Percentiles rank a stretch among this genome's conserved stretches.
Conservation (phyloP, 345 rosid genomes). For the Pistacia vera region DNA sequence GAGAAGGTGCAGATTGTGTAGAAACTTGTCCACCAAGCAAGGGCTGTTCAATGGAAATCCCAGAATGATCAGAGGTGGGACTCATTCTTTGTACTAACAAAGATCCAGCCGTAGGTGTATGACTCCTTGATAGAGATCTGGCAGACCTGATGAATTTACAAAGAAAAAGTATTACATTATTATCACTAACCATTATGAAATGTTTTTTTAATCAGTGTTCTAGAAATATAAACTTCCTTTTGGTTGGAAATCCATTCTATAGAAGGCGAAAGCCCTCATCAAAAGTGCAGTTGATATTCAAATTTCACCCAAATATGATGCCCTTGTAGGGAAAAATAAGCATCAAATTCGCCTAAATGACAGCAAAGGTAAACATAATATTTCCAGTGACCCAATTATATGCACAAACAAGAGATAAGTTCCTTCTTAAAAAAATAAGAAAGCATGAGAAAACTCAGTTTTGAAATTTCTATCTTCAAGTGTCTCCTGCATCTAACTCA, state of each 20-base stretch:
- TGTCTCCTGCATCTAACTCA: background rate
- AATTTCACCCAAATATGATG: background rate
- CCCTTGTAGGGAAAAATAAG: background rate
- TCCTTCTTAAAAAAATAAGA: background rate
- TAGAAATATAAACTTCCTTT: background rate
- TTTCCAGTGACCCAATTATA: background rate
- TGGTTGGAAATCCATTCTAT: background rate
- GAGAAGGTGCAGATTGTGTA: slow-evolving; percentile 41
- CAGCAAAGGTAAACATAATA: background rate
- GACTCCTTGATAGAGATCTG: slow-evolving; percentile 77
- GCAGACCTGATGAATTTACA: slow-evolving; percentile 60
- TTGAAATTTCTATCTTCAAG: background rate
- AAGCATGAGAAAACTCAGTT: background rate
- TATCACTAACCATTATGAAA: background rate
- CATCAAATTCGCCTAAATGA: background rate
- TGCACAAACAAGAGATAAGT: background rate
- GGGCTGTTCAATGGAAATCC: slow-evolving; percentile 59
- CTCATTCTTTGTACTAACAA: slow-evolving; percentile 53
- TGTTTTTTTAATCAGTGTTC: background rate
- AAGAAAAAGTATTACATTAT: background rate
- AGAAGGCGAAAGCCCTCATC: background rate
- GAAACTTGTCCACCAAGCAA: slow-evolving; percentile 48
- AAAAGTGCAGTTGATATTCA: background rate
- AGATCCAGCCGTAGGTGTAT: slow-evolving; percentile 68
- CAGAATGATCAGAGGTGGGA: slow-evolving; percentile 34